Conservation (phyloP, 1,284 basidiomycete species). For the Porogramme epimiltina region DNA sequence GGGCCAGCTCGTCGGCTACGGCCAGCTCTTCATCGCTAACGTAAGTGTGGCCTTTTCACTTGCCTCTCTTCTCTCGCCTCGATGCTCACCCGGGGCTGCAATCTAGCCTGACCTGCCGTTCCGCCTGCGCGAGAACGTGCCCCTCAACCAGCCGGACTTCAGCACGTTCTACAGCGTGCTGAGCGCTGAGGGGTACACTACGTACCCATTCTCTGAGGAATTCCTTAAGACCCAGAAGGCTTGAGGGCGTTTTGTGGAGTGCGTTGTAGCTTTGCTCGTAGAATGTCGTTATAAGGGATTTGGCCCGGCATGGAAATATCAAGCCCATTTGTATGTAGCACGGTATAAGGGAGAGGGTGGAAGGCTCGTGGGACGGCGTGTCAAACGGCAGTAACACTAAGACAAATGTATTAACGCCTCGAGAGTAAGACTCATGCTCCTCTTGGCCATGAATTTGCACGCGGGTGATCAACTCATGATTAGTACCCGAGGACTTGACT, state of each 20-base stretch:
- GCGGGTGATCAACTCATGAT: too few species aligned
- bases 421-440: too few species aligned
- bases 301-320: too few species aligned
- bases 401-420: too few species aligned
- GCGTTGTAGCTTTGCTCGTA: too few species aligned
- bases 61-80: background rate
- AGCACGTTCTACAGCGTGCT: constrained; percentile 13
- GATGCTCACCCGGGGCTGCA: constrained; percentile 35
- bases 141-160: constrained; percentile 2
- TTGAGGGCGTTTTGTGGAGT: constrained; percentile 36
- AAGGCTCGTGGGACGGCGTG: too few species aligned
- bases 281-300: too few species aligned
- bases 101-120: constrained; percentile 19
- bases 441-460: too few species aligned
- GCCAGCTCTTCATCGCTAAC: constrained; percentile 47
- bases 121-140: constrained; percentile 7
- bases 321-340: too few species aligned
- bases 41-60: constrained; percentile 20
- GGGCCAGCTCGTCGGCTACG: constrained; percentile 45
- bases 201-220: constrained; percentile 14
- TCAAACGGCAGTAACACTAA: too few species aligned
- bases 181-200: constrained; percentile 24
- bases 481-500: too few species aligned
- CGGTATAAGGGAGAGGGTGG: too few species aligned
- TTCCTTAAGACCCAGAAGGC: constrained; percentile 33